These are phyloP conservation scores for Amanita subjunquillea DNA, from an alignment of 768 basidiomycete genomes.

Conservation along the genomic window DNA sequence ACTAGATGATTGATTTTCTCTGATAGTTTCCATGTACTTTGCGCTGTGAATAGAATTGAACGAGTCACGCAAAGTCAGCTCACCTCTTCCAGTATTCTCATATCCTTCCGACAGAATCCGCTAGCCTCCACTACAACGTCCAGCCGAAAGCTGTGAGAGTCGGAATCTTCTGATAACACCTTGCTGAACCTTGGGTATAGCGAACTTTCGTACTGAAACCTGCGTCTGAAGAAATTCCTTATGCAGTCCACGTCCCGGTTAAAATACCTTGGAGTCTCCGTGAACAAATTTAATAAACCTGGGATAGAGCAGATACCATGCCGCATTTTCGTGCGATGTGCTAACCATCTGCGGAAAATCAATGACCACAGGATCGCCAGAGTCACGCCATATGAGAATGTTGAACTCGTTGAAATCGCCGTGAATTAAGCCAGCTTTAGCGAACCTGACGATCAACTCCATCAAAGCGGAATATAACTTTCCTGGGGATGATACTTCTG, in stretches of 20 bases:
- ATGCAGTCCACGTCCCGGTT: conserved; percentile 98
- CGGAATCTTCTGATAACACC: conserved; percentile 35
- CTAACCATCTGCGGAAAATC: conserved; percentile 99
- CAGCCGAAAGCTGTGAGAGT: conserved; percentile 54
- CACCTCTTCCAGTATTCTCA: conserved; percentile 79
- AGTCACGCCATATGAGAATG: conserved; percentile 78
- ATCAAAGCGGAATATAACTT: conserved; percentile 86
- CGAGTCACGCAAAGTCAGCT: conserved; percentile 17
- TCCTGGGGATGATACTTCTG: conserved; percentile 75
- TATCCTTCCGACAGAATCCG: conserved; percentile 81
- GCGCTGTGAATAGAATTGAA: conserved; percentile 12
- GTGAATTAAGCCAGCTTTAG: conserved; percentile 91
- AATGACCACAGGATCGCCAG: conserved; percentile 77
- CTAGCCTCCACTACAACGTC: conserved; percentile 93
- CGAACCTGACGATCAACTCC: conserved; percentile 94
- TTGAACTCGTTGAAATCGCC: conserved; percentile 99
- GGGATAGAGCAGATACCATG: conserved; percentile 52
- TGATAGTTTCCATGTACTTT: conserved; percentile 60
- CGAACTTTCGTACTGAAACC: conserved; percentile 88
- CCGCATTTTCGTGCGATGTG: conserved; percentile 92
- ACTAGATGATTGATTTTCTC: conserved; percentile 17
- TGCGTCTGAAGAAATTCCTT: conserved; percentile 79
- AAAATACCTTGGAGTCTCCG: conserved; percentile 70
- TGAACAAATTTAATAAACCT: conserved; percentile 7
- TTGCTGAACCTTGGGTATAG: conserved; percentile 82